Evolutionary conservation across 2,329 filamentous ascomycete species (phyloP), one percentile per base, ranked within the genome.

Genomic region (Chalaropsis thielavioides): DNA sequence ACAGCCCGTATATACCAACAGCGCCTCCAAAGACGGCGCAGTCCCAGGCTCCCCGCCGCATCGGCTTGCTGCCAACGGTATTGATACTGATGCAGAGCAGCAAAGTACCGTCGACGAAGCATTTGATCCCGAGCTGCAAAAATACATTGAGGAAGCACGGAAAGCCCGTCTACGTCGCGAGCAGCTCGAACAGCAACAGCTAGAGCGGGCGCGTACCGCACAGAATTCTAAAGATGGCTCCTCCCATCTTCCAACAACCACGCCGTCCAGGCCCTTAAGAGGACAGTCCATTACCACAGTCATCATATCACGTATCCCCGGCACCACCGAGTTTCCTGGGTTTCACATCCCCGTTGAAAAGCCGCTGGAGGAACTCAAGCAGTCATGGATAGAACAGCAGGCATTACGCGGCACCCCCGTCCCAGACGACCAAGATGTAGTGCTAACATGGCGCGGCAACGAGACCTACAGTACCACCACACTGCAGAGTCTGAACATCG

Each of bases 381-480:
- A 83, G 44, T 83, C 82, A 13, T 96, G 90, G 89, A 83, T 87
- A 69, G 75, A 77, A 13, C 79, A 80, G 64, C 86, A 92, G 71
- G 73, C 73, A 1, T 80, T 73, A 76, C 74, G 76, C 1, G 72
- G 73, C 10, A 70, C 79, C 7, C 68, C 73, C 1, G 69, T 73
- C 1, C 76, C 80, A 2, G 72, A 79, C 27, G 74, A 79, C 1
- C 75, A 80, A 3, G 76, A 78, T 0, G 76, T 95, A 19, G 87
- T 94, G 70, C 80, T 97, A 64, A 94, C 89, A 0, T 96, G 89
- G 86, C 86, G 85, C 68, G 81, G 83, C 31, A 83, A 83, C 66
- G 83, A 83, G 67, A 75, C 96, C 2, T 96, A 88, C 72, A 83
- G 88, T 68, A 81, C 82, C n/a, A 89, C 88, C 4, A 92, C 87